Evolutionary conservation across 768 basidiomycete genomes (phyloP), one percentile per base, ranked within the genome.

Genomic region (Auricularia cornea): DNA sequence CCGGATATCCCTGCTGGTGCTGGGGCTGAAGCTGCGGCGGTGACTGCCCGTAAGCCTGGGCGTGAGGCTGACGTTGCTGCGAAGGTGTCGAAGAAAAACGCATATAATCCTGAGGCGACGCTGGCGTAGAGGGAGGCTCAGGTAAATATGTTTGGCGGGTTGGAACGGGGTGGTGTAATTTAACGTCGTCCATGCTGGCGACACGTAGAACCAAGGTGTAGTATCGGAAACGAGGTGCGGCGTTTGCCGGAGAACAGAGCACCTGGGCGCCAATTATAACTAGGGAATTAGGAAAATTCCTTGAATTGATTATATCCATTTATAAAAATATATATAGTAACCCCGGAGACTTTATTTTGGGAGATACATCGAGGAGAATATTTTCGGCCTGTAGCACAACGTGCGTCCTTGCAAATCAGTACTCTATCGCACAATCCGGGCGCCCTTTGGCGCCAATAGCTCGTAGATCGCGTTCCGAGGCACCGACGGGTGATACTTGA

Each of bases 71-170:
- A 32, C 63, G 68, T 12, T 63, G 64, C 35, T 60, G 66, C 16
- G 60, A 52, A n/a, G 62, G 61, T 32, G 63, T 57, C 52, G 62
- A 64, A 20, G 68, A 63, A 8, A 64, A 90, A 3, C 89, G 83
- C 71, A 89, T 85, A 75, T 90, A 90, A 29, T 87, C 85, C 61
- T 85, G 84, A 0, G 89, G 87, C 3, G 89, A 89, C 20, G 77
- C 82, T 2, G 88, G 86, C 0, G 90, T 92, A 2, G 84, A 85
- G 0, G 88, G 91, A 0, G 88, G 90, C 62, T 90, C 90, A 29
- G 88, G 92, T 63, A 94, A 90, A 73, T 86, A 91, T 0, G 88
- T 86, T 0, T 90, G 92, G 66, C 94, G 91, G 0, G 92, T 94
- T 0, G 92, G 92, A 0, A 92, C 88, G 2, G 92, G 92, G 70